Conservation (phyloP, 208 protist species). For the Zelonia costaricensis region DNA sequence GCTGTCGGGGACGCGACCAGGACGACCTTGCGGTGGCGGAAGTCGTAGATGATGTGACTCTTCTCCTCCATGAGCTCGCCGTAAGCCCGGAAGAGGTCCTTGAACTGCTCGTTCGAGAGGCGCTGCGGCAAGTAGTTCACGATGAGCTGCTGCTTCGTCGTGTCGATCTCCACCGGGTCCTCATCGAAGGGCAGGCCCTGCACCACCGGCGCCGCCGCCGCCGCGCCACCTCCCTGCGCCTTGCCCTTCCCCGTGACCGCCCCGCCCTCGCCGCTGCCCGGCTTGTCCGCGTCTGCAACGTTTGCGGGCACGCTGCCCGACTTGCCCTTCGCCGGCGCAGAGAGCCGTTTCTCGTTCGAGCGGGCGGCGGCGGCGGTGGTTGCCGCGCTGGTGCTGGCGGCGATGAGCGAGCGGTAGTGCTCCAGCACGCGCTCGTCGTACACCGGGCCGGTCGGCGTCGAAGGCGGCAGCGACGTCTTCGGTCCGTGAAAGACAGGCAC, state of each 20-base stretch:
- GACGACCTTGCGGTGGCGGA: slow-evolving; percentile 24
- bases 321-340: too few relatives aligned
- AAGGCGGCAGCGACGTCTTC: too few relatives aligned
- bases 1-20: not conserved
- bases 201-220: not conserved
- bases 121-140: slow-evolving; percentile 67
- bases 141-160: slow-evolving; percentile 59
- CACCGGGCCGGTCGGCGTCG: too few relatives aligned
- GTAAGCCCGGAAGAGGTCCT: slow-evolving; percentile 46
- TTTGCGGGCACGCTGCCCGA: too few relatives aligned
- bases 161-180: slow-evolving; percentile 56
- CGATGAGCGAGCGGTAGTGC: too few relatives aligned
- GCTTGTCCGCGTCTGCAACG: not conserved
- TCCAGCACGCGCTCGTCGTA: too few relatives aligned
- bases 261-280: slow-evolving; percentile 6
- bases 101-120: slow-evolving; percentile 50
- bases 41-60: slow-evolving; percentile 67
- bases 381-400: too few relatives aligned
- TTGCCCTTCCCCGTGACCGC: not conserved
- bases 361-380: too few relatives aligned
- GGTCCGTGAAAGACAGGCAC: too few relatives aligned
- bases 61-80: slow-evolving; percentile 38
- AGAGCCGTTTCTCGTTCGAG: too few relatives aligned
- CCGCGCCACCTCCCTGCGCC: not conserved
- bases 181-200: slow-evolving; percentile 41